Conservation (phyloP, 805 yeast species). For the Saccharomyces mikatae region DNA sequence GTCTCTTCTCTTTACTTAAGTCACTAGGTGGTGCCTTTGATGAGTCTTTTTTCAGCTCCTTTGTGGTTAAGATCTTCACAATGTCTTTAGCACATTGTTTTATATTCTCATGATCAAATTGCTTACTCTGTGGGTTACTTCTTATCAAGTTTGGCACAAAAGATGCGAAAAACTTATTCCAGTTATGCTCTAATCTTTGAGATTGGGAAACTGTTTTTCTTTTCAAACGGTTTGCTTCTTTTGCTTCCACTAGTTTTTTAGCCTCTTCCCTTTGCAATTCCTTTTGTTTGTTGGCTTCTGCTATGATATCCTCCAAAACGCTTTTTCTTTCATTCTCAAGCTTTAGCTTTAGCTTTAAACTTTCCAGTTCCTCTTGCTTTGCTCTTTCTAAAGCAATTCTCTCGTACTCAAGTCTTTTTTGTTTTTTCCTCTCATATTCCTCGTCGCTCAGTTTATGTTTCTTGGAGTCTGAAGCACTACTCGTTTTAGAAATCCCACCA, state of each 20-base stretch:
- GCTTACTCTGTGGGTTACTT: slow-evolving; percentile 45
- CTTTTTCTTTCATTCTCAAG: slow-evolving; percentile 23
- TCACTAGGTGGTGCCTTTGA: slow-evolving; percentile 41
- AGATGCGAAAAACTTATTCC: slow-evolving; percentile 50
- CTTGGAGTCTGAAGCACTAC: slow-evolving; percentile 1
- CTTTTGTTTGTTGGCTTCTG: slow-evolving; percentile 31
- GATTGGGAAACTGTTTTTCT: slow-evolving; percentile 11
- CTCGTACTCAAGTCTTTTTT: slow-evolving; percentile 22
- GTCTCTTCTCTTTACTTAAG: slow-evolving; percentile 54
- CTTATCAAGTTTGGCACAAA: slow-evolving; percentile 73
- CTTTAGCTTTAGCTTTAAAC: slow-evolving; percentile 17
- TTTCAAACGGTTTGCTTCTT: slow-evolving; percentile 17
- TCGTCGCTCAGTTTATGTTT: slow-evolving; percentile 23
- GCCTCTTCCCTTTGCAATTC: slow-evolving; percentile 17
- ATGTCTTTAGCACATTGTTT: slow-evolving; percentile 78
- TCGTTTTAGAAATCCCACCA: not conserved
- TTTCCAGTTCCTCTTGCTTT: slow-evolving; percentile 20
- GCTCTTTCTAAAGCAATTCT: slow-evolving; percentile 15
- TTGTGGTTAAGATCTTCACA: slow-evolving; percentile 54
- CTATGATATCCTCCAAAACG: slow-evolving; percentile 32
- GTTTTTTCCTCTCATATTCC: slow-evolving; percentile 26
- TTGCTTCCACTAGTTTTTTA: slow-evolving; percentile 14
- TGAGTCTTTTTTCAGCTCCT: slow-evolving; percentile 44
- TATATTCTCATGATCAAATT: slow-evolving; percentile 59
- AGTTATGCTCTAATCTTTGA: slow-evolving; percentile 23